Percentiles rank a stretch among this genome's conserved stretches.
Evolutionary conservation across 2,329 filamentous ascomycete genomes (phyloP).

Genomic region (Beauveria medogensis): DNA sequence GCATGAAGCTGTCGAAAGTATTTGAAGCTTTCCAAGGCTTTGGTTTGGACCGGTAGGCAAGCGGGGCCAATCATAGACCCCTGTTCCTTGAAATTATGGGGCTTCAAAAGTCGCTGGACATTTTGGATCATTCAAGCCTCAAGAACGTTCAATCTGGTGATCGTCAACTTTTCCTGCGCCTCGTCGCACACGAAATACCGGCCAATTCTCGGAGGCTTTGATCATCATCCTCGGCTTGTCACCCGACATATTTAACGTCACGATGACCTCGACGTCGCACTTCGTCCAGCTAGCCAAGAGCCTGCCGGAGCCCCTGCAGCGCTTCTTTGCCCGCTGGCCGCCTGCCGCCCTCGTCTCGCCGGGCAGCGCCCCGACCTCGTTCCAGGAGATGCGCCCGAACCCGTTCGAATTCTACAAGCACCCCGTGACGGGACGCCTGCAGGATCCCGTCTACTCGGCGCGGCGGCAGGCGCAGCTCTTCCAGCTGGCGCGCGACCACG

Average conservation of each 20-base stretch:
- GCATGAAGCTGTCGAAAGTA: background rate
- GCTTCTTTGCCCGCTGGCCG: conserved; percentile 86
- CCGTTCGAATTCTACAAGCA: conserved; percentile 79
- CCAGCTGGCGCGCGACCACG: conserved; percentile 71
- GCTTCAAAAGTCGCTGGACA: conserved; percentile 1
- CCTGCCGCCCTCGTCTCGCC: conserved; percentile 53
- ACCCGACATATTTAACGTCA: background rate
- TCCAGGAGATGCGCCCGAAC: conserved; percentile 55
- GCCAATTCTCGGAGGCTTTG: background rate
- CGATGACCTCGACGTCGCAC: conserved; percentile 29
- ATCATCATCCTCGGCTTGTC: background rate
- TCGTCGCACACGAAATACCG: background rate
- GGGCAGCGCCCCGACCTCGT: conserved; percentile 37
- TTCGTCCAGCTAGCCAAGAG: conserved; percentile 56
- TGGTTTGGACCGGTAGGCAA: background rate
- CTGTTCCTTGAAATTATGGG: background rate
- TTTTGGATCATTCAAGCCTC: background rate
- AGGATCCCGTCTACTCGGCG: conserved; percentile 73
- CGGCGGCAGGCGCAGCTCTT: conserved; percentile 85
- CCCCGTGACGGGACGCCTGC: conserved; percentile 71
- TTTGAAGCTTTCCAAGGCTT: background rate
- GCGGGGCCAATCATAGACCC: background rate
- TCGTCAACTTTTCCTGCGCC: background rate
- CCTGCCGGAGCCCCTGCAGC: conserved; percentile 69
- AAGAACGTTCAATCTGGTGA: background rate